Evolutionary conservation across 768 basidiomycete genomes (phyloP), one percentile per base, ranked within the genome.

Genomic region (Tricholoma terreum): DNA sequence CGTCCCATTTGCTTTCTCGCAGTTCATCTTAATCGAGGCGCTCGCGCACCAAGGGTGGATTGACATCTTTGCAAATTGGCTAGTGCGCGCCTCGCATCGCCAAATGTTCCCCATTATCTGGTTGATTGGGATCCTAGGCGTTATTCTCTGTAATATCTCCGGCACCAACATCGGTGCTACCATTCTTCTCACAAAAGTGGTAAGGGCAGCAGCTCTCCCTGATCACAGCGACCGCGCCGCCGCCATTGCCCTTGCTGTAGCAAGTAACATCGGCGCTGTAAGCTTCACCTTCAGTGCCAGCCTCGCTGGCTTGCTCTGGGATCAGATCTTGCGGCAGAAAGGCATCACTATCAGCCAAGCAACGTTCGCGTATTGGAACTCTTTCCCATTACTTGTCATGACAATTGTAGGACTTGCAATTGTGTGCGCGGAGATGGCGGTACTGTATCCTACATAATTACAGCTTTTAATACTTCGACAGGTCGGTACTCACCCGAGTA

Each of bases 111-210:
- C 80, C 3, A 75, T 81, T 5, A 77, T 89, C 33, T 88, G 84
- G 81, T 63, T 90, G 52, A 80, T 92, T 65, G 89, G 89, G 35
- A 74, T 87, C 19, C 72, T 92, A 35, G 82, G 87, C 4, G 86
- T 93, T 36, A 67, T 92, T 38, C 75, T 91, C 21, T 93, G 90
- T 69, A 92, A 93, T 64, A 73, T 92, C 51, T 84, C 88, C 15
- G 92, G 93, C 0, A 95, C 93, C 6, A 95, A 95, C 72, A 95
- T 95, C 54, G 92, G 92, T 35, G 89, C 90, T 2, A 93, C 91
- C 15, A 94, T 98, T 68, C 80, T 97, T 31, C 82, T 95, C 14
- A 89, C 92, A 30, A 87, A 94, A 60, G 80, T 93, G 38, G 78
- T 92, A 6, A 84, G 83, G 42, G 79, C 78, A 1, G 77, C 83